phyloP scores from a whole-genome alignment of 306 rosid species.

The Cicer arietinum region DNA sequence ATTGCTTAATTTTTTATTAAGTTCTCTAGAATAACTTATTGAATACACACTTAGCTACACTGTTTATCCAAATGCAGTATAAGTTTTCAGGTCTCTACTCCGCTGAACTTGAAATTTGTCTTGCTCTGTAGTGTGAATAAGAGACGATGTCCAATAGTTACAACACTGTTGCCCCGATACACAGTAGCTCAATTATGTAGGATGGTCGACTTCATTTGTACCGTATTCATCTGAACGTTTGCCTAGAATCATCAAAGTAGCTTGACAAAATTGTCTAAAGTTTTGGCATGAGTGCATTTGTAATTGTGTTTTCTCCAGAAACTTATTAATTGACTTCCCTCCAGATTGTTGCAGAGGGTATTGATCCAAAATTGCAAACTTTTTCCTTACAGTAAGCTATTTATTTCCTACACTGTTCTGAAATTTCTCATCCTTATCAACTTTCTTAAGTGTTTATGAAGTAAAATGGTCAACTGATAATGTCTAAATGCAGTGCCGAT shows the following conservation, averaged over 20 bases:
- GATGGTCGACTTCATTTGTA: conserved; percentile 20
- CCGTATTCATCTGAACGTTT: conserved; percentile 9
- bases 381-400: conserved; percentile 63
- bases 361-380: conserved; percentile 70
- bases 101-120: conserved; percentile 19
- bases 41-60: too few relatives aligned
- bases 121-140: not conserved
- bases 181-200: conserved; percentile 29
- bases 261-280: conserved; percentile 17
- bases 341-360: conserved; percentile 61
- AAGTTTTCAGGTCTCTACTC: conserved; percentile 6
- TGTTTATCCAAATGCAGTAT: too few relatives aligned
- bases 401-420: conserved; percentile 30
- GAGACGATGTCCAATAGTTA: conserved; percentile 14
- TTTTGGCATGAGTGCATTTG: conserved; percentile 37
- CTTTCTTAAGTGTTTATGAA: conserved; percentile 33
- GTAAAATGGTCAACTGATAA: conserved; percentile 43
- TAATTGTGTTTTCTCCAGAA: conserved; percentile 28
- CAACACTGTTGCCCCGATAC: not conserved
- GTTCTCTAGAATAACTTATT: too few relatives aligned
- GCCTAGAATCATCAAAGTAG: conserved; percentile 36
- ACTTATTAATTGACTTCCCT: conserved; percentile 36
- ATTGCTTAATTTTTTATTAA: too few relatives aligned
- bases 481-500: conserved; percentile 63
- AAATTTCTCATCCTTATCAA: conserved; percentile 32